Evolutionary conservation across 345 rosid genomes (phyloP).

Genomic region (Citrus unshiu): DNA sequence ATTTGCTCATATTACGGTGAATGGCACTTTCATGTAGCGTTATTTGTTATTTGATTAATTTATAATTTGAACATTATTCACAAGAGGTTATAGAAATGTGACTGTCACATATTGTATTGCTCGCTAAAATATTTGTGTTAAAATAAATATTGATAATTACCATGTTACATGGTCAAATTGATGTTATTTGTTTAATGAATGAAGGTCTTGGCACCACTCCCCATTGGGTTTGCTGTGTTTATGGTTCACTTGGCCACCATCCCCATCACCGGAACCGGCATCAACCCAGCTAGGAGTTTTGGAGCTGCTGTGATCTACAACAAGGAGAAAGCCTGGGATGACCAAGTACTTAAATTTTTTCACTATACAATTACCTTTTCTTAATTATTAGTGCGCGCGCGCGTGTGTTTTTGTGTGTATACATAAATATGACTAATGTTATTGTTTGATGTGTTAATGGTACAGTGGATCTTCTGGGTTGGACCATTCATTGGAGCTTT

Average conservation of each 20-base stretch:
- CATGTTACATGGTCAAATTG: neutral
- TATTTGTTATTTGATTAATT: no score
- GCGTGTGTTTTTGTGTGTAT: neutral
- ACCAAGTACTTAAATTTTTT: slow-evolving; percentile 46
- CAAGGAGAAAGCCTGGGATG: slow-evolving; percentile 84
- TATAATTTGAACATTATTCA: no score
- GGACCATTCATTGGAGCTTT: slow-evolving; percentile 91
- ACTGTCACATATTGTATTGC: no score
- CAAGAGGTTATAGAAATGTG: no score
- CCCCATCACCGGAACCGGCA: slow-evolving; percentile 91
- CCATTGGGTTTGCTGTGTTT: slow-evolving; percentile 95
- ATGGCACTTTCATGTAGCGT: no score
- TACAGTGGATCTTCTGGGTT: slow-evolving; percentile 97
- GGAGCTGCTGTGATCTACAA: slow-evolving; percentile 92
- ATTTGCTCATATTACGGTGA: neutral
- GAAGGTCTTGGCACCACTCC: slow-evolving; percentile 94
- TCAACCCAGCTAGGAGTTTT: slow-evolving; percentile 95
- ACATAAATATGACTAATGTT: neutral
- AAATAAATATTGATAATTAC: neutral
- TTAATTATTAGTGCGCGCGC: no score
- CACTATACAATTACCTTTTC: neutral
- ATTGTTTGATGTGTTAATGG: neutral
- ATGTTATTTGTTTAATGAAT: neutral
- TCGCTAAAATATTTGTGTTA: no score
- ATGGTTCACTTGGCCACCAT: slow-evolving; percentile 95